Evolutionary conservation across 768 basidiomycete genomes (phyloP).

Genomic region (Mycena vitilis): DNA sequence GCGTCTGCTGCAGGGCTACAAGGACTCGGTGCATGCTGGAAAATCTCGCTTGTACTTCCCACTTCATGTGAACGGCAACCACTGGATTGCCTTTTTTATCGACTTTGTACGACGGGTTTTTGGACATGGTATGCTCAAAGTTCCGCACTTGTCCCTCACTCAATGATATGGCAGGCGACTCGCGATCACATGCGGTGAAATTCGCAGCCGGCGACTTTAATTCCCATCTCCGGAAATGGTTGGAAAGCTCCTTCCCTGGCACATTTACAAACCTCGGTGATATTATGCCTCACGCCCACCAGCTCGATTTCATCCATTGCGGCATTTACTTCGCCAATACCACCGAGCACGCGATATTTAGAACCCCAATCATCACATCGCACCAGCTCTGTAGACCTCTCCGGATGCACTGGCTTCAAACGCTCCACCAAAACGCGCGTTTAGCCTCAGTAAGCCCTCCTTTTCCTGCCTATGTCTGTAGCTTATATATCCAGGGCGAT

Average conservation of each 20-base stretch:
- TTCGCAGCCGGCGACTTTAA: neutral
- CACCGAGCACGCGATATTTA: neutral
- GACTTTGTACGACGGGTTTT: constrained; percentile 31
- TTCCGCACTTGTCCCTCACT: neutral
- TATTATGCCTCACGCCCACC: neutral
- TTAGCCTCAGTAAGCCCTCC: too few species aligned
- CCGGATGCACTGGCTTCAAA: too few species aligned
- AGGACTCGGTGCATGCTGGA: neutral
- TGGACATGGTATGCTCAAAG: constrained; percentile 28
- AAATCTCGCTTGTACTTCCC: constrained; percentile 30
- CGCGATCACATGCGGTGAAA: neutral
- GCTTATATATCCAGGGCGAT: too few species aligned
- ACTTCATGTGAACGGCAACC: constrained; percentile 35
- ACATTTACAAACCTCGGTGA: constrained; percentile 6
- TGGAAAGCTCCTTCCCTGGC: neutral
- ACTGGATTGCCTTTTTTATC: constrained; percentile 38
- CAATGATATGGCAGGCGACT: neutral
- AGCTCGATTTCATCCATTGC: constrained; percentile 1
- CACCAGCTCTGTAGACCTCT: neutral
- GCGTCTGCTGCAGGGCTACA: neutral
- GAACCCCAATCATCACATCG: neutral
- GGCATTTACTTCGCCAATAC: constrained; percentile 4
- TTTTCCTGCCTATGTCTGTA: too few species aligned
- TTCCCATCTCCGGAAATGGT: neutral
- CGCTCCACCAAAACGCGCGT: too few species aligned